A percentile compares a stretch with the other conserved stretches of the same genome.
Conservation (phyloP, 768 basidiomycete genomes). For the Lanmaoa rubissima region DNA sequence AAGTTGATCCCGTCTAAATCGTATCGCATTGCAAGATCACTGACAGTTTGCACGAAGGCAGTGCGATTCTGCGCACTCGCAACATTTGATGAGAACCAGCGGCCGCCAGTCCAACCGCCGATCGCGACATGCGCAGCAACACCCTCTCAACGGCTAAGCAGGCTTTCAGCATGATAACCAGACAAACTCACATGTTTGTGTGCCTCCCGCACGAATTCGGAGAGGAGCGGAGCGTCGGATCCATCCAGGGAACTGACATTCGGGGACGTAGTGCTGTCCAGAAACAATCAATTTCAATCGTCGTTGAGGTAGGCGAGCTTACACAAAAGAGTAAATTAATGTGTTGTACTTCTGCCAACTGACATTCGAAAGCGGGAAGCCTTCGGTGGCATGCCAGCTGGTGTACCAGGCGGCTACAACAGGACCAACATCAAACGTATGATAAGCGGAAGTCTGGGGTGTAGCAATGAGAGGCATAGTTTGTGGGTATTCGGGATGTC, state of each 20-base stretch:
- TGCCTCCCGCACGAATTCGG: slow-evolving; percentile 52
- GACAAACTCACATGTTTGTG: slow-evolving; percentile 29
- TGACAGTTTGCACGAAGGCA: slow-evolving; percentile 54
- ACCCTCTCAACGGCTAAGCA: slow-evolving; percentile 33
- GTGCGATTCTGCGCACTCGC: slow-evolving; percentile 50
- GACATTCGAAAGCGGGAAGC: slow-evolving; percentile 53
- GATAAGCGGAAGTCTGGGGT: not conserved
- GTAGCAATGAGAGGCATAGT: not conserved
- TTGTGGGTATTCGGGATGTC: not conserved
- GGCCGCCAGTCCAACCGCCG: slow-evolving; percentile 68
- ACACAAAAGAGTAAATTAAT: slow-evolving; percentile 65
- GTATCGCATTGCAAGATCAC: slow-evolving; percentile 44
- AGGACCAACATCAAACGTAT: not conserved
- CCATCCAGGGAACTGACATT: slow-evolving; percentile 28
- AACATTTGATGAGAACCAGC: slow-evolving; percentile 48
- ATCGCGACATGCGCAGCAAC: slow-evolving; percentile 57
- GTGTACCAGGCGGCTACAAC: slow-evolving; percentile 55
- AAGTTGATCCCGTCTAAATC: slow-evolving; percentile 39
- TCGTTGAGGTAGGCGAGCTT: slow-evolving; percentile 9
- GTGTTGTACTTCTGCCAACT: slow-evolving; percentile 65
- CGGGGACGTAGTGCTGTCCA: slow-evolving; percentile 31
- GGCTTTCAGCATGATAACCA: not conserved
- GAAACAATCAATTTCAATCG: not conserved
- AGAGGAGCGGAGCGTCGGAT: slow-evolving; percentile 48
- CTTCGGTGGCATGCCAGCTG: slow-evolving; percentile 46